phyloP scores from a whole-genome alignment of 2,329 filamentous ascomycete genomes.

The Sporothrix dimorphospora region DNA sequence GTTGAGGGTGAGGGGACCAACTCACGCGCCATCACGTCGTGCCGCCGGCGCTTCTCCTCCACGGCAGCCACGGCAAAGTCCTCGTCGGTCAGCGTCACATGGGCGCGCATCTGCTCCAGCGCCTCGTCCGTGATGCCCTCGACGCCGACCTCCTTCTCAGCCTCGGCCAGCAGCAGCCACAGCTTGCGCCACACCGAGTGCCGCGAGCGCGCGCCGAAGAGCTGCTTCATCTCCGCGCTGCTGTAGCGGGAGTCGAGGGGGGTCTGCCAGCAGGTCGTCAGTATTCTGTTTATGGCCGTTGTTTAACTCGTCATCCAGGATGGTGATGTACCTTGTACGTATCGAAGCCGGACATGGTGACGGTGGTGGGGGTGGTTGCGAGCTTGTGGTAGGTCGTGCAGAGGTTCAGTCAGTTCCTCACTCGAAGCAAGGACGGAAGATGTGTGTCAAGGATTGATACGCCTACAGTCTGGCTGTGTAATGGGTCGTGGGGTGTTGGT shows the following conservation, averaged over 20 bases:
- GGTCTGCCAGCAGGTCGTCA: slow-evolving; percentile 51
- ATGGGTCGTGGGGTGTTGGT: not conserved
- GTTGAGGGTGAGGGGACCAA: slow-evolving; percentile 37
- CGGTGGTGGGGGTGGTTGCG: not conserved
- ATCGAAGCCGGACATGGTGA: slow-evolving; percentile 32
- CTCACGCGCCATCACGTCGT: slow-evolving; percentile 45
- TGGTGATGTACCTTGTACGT: slow-evolving; percentile 30
- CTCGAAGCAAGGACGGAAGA: not conserved
- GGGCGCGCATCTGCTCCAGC: slow-evolving; percentile 73
- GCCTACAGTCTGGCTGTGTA: not conserved
- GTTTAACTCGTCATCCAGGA: not conserved
- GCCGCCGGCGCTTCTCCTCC: slow-evolving; percentile 74
- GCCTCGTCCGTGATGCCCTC: slow-evolving; percentile 71
- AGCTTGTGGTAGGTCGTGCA: not conserved
- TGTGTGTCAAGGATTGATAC: not conserved
- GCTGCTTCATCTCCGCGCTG: slow-evolving; percentile 72
- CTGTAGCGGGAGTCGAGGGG: slow-evolving; percentile 74
- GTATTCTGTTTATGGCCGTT: no score
- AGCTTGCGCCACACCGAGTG: slow-evolving; percentile 81
- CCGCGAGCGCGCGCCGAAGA: slow-evolving; percentile 78
- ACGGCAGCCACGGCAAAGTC: slow-evolving; percentile 74
- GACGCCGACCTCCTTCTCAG: slow-evolving; percentile 79
- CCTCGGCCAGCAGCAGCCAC: slow-evolving; percentile 83
- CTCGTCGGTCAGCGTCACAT: slow-evolving; percentile 48
- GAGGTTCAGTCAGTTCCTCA: not conserved